Evolutionary conservation across 2,329 filamentous ascomycete species (phyloP).

Genomic region (Talaromyces sp.): DNA sequence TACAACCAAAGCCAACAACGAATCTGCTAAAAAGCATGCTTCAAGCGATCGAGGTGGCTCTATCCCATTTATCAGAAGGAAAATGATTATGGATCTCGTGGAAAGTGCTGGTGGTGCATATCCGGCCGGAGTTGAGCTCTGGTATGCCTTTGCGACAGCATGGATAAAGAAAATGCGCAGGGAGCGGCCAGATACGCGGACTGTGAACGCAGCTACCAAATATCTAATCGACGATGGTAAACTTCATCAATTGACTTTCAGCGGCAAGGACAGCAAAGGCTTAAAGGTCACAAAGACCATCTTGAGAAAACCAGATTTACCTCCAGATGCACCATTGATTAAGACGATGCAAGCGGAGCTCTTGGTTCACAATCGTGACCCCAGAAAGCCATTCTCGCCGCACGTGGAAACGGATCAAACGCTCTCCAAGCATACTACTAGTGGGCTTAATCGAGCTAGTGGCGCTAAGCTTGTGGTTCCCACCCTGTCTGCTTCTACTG

Average conservation of each 20-base stretch:
- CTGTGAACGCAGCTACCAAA: constrained; percentile 55
- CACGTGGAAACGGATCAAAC: constrained; percentile 43
- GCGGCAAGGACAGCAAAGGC: constrained; percentile 52
- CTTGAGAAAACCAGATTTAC: constrained; percentile 51
- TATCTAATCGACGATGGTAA: constrained; percentile 53
- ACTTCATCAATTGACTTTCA: constrained; percentile 57
- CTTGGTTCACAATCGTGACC: constrained; percentile 43
- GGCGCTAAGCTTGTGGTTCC: constrained; percentile 26
- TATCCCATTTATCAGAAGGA: constrained; percentile 48
- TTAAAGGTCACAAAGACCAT: constrained; percentile 55
- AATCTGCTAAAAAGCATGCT: neutral
- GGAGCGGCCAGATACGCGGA: constrained; percentile 55
- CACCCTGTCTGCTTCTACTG: constrained; percentile 36
- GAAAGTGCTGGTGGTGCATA: constrained; percentile 58
- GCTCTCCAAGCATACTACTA: constrained; percentile 32
- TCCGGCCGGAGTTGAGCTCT: constrained; percentile 58
- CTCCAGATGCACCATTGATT: constrained; percentile 49
- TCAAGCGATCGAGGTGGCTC: constrained; percentile 39
- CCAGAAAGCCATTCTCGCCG: constrained; percentile 49
- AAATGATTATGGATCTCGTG: constrained; percentile 59
- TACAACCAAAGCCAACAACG: neutral
- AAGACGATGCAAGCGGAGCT: constrained; percentile 55
- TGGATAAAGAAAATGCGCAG: constrained; percentile 54
- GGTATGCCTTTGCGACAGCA: constrained; percentile 55
- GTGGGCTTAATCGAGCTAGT: constrained; percentile 4